phyloP scores from a whole-genome alignment of 2,329 filamentous ascomycete genomes.

The Aureobasidium sp. region DNA sequence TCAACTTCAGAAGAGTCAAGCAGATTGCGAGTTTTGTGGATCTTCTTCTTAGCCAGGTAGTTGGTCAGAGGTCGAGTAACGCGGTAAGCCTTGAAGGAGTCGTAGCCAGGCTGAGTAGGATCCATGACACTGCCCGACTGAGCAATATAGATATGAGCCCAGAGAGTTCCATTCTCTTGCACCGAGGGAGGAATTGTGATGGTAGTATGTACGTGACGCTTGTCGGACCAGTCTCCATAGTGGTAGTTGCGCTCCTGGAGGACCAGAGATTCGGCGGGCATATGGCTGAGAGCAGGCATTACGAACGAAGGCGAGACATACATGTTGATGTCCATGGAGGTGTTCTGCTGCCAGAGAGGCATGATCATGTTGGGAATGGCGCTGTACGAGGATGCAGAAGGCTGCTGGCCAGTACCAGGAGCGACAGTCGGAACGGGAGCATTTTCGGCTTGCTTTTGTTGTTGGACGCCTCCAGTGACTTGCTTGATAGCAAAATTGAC shows the following conservation, averaged over 20 bases:
- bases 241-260: slow-evolving; percentile 74
- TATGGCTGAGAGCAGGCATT: slow-evolving; percentile 59
- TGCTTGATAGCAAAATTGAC: slow-evolving; percentile 52
- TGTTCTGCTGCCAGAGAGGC: slow-evolving; percentile 81
- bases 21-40: slow-evolving; percentile 78
- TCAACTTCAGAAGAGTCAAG: slow-evolving; percentile 48
- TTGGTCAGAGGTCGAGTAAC: slow-evolving; percentile 82
- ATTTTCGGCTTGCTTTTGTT: slow-evolving; percentile 19
- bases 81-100: slow-evolving; percentile 69
- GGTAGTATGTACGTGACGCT: slow-evolving; percentile 65
- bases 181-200: slow-evolving; percentile 72
- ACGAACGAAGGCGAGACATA: slow-evolving; percentile 72
- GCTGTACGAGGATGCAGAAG: slow-evolving; percentile 41
- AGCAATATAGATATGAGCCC: slow-evolving; percentile 87
- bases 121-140: slow-evolving; percentile 71
- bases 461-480: slow-evolving; percentile 39
- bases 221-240: slow-evolving; percentile 72
- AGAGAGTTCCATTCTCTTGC: slow-evolving; percentile 87
- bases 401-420: slow-evolving; percentile 9
- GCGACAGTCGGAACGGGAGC: slow-evolving; percentile 12
- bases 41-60: slow-evolving; percentile 86
- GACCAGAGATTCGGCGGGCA: slow-evolving; percentile 62
- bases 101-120: slow-evolving; percentile 64
- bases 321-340: slow-evolving; percentile 72
- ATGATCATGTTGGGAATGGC: slow-evolving; percentile 63